phyloP scores from a whole-genome alignment of 2,329 filamentous ascomycete genomes.

The Verticillium klebahnii region DNA sequence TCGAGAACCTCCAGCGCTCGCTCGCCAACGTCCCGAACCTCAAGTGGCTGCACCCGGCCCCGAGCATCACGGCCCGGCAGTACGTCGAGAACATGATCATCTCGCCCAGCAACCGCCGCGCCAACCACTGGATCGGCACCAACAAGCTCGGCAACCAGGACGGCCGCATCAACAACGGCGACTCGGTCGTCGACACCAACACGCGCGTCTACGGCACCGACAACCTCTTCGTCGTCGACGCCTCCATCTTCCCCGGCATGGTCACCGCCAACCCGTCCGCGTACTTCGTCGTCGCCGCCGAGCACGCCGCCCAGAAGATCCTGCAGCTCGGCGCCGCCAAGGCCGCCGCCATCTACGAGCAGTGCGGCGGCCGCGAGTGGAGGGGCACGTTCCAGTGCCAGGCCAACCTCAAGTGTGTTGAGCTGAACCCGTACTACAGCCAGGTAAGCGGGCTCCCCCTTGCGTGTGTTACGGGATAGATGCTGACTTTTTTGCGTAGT shows the following conservation, averaged over 20 bases:
- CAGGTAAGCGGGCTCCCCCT: constrained; percentile 1
- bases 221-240: constrained; percentile 66
- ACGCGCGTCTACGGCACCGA: constrained; percentile 63
- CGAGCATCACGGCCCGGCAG: constrained; percentile 46
- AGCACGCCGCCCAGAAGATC: constrained; percentile 43
- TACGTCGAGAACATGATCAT: constrained; percentile 48
- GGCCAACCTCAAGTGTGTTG: constrained; percentile 11
- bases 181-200: constrained; percentile 57
- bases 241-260: constrained; percentile 64
- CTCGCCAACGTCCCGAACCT: constrained; percentile 50
- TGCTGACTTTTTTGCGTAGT: background rate
- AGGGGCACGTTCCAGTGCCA: constrained; percentile 16
- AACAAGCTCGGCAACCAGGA: constrained; percentile 57
- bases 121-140: constrained; percentile 50
- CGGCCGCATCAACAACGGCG: constrained; percentile 45
- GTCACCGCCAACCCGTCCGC: constrained; percentile 64
- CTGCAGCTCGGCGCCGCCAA: constrained; percentile 12
- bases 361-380: constrained; percentile 17
- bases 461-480: background rate
- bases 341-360: constrained; percentile 7
- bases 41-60: constrained; percentile 49
- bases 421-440: constrained; percentile 14
- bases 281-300: constrained; percentile 59
- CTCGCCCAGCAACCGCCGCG: constrained; percentile 33
- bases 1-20: constrained; percentile 54